Conservation (phyloP, 768 basidiomycete species). For the Crucibulum laeve region DNA sequence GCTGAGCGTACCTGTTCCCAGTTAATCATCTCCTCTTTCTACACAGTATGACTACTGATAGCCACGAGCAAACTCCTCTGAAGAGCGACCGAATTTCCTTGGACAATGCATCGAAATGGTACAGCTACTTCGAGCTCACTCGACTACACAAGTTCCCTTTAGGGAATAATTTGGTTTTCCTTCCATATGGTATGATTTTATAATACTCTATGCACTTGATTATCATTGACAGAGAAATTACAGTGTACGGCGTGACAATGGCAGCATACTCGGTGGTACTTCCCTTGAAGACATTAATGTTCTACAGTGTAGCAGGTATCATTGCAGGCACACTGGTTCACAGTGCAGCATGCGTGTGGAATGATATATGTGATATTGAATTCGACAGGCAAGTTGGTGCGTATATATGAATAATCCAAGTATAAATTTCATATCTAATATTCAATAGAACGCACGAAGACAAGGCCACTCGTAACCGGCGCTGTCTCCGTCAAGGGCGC, state of each 20-base stretch:
- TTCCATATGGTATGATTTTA: no score
- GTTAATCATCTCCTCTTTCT: no score
- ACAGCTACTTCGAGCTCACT: no score
- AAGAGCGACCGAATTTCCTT: no score
- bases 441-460: conserved; percentile 39
- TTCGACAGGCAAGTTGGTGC: conserved; percentile 38
- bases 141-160: no score
- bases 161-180: no score
- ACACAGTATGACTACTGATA: no score
- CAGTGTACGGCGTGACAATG: conserved; percentile 50
- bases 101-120: no score
- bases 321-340: conserved; percentile 35
- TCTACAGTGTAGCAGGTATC: conserved; percentile 26
- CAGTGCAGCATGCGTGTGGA: conserved; percentile 37
- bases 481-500: conserved; percentile 32
- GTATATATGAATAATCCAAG: conserved; percentile 9
- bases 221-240: no score
- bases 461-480: conserved; percentile 44
- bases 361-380: conserved; percentile 39
- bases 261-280: conserved; percentile 33
- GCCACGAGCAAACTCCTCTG: no score
- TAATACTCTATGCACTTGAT: no score
- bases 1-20: no score
- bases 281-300: conserved; percentile 23
- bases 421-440: not conserved